Evolutionary conservation across 2,329 filamentous ascomycete species (phyloP).

Genomic region (Coniochaeta prunicola): DNA sequence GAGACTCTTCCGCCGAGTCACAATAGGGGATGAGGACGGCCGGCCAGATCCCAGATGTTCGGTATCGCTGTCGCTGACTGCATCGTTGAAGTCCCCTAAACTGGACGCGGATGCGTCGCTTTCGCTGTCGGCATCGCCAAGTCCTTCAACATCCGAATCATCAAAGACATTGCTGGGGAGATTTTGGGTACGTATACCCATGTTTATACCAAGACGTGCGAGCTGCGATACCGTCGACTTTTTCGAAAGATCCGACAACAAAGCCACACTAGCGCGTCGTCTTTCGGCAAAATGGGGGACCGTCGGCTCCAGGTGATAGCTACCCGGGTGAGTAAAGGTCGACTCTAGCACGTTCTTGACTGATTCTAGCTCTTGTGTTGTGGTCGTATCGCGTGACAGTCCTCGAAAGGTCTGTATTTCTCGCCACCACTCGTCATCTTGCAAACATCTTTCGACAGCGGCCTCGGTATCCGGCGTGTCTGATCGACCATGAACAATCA

Average conservation of each 20-base stretch:
- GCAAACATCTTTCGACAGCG: slow-evolving; percentile 58
- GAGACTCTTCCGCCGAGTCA: slow-evolving; percentile 30
- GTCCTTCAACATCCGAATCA: slow-evolving; percentile 13
- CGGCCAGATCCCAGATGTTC: slow-evolving; percentile 25
- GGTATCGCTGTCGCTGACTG: slow-evolving; percentile 32
- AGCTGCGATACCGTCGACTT: slow-evolving; percentile 47
- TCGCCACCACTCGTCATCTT: slow-evolving; percentile 76
- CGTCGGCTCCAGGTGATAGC: slow-evolving; percentile 27
- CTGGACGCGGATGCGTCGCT: slow-evolving; percentile 15
- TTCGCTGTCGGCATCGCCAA: slow-evolving; percentile 14
- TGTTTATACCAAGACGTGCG: slow-evolving; percentile 53
- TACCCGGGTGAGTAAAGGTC: slow-evolving; percentile 31
- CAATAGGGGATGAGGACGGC: slow-evolving; percentile 16
- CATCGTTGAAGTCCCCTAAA: slow-evolving; percentile 25
- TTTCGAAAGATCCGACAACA: slow-evolving; percentile 54
- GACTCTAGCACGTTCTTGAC: slow-evolving; percentile 36
- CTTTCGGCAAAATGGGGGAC: slow-evolving; percentile 13
- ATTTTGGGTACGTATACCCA: slow-evolving; percentile 71
- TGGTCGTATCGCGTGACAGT: slow-evolving; percentile 19
- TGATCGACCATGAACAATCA: slow-evolving; percentile 66
- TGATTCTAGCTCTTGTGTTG: slow-evolving; percentile 35
- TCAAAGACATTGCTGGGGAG: slow-evolving; percentile 55
- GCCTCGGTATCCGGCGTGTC: slow-evolving; percentile 47
- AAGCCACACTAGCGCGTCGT: slow-evolving; percentile 43
- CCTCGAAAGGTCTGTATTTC: slow-evolving; percentile 56